Percentiles rank a stretch among this genome's conserved stretches.
These are phyloP conservation scores for Aphanomyces invadans DNA, from an alignment of 352 stramenopile genomes.

Conservation along the genomic window DNA sequence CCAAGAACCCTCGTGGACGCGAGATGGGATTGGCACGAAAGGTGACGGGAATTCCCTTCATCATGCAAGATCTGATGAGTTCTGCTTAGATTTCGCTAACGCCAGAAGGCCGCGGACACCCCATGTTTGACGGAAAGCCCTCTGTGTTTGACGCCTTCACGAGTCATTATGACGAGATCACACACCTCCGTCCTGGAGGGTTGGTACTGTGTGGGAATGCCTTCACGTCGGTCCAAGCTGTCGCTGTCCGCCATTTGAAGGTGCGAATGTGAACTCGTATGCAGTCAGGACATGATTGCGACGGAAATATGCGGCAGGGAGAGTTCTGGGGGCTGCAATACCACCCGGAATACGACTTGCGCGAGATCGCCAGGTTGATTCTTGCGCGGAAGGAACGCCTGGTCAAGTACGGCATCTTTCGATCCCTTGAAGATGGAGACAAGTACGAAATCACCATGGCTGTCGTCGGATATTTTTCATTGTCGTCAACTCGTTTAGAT, in stretches of 20 bases:
- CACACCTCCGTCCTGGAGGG: conserved; percentile 54
- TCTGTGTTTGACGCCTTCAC: conserved; percentile 75
- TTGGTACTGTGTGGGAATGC: conserved; percentile 52
- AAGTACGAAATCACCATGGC: conserved; percentile 30
- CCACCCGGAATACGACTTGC: conserved; percentile 75
- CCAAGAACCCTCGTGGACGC: conserved; percentile 50
- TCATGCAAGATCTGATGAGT: background rate
- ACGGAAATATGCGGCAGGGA: conserved; percentile 31
- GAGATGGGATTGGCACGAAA: conserved; percentile 76
- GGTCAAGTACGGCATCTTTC: conserved; percentile 65
- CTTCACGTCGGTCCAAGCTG: conserved; percentile 64
- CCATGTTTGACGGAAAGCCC: conserved; percentile 76
- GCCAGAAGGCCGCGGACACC: conserved; percentile 60
- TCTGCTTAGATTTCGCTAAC: conserved; percentile 45
- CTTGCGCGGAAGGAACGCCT: conserved; percentile 61
- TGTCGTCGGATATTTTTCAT: background rate
- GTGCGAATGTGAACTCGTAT: conserved; percentile 19
- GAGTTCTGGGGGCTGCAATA: conserved; percentile 84
- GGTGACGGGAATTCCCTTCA: background rate
- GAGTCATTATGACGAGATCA: conserved; percentile 78
- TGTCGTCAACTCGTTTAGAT: background rate
- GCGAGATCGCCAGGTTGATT: conserved; percentile 65
- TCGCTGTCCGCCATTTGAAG: conserved; percentile 64
- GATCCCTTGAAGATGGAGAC: conserved; percentile 55
- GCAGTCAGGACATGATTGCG: background rate